Percentiles rank a stretch among this genome's conserved stretches.
Conservation (phyloP, 1,139 yeast genomes). For the Blastobotrys arbuscula region DNA sequence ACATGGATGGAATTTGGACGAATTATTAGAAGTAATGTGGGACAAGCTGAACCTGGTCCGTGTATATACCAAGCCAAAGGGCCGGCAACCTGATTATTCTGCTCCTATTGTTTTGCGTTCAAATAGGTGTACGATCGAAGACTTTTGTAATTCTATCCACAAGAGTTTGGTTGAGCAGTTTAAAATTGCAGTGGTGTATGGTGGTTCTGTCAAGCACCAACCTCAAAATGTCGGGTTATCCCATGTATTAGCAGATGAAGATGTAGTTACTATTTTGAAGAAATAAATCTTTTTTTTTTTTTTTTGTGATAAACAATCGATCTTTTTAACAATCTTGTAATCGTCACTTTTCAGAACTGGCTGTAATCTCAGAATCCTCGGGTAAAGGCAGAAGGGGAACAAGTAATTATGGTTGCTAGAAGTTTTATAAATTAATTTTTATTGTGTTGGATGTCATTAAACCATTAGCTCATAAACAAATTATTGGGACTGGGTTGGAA, state of each 20-base stretch:
- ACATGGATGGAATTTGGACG: constrained; percentile 95
- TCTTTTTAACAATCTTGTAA: neutral
- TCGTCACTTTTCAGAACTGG: too few species aligned
- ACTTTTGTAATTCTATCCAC: constrained; percentile 95
- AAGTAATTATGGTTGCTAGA: constrained; percentile 97
- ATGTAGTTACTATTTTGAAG: constrained; percentile 91
- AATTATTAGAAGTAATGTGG: constrained; percentile 93
- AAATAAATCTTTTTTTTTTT: constrained; percentile 44
- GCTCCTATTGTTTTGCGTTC: constrained; percentile 91
- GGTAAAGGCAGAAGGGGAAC: constrained; percentile 98
- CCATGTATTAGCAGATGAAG: constrained; percentile 86
- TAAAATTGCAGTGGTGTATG: constrained; percentile 85
- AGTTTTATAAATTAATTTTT: constrained; percentile 87
- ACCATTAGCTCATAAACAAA: constrained; percentile 88
- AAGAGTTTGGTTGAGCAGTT: constrained; percentile 90
- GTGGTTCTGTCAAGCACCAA: constrained; percentile 92
- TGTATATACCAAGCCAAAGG: constrained; percentile 96
- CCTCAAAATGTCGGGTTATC: constrained; percentile 93
- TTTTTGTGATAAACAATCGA: neutral
- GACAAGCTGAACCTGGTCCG: constrained; percentile 79
- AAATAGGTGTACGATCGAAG: constrained; percentile 81
- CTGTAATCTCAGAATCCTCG: too few species aligned
- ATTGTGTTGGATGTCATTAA: constrained; percentile 93
- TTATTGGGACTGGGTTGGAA: constrained; percentile 91
- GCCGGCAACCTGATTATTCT: constrained; percentile 82